Base-by-base conservation (phyloP, 75 land plant genomes). In the Gnetum montanum region DNA sequence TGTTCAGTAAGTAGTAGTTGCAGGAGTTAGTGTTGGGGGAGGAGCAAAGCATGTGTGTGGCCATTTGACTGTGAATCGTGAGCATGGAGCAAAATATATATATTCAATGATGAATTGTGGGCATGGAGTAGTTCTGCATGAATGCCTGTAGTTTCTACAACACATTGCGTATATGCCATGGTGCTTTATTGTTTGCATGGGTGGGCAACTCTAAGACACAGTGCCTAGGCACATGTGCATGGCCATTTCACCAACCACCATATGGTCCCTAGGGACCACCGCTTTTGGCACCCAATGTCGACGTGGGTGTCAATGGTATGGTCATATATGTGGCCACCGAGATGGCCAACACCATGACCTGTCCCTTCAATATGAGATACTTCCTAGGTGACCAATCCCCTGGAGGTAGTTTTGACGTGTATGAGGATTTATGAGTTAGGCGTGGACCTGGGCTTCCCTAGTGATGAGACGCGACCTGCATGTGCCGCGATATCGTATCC, bases 271-370 rank as follows among this genome's bases (percentile, higher is more conserved):
- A 15, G 19, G 22, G 25, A 8, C 25, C 26, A 15, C 25, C 36
- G 0, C 37, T 73, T 25, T 40, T 51, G 4, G 54, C 76, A 0
- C 76, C 76, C 4, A 73, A 73, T 11, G 75, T 68, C 5, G 76
- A 73, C 15, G 76, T 54, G 22, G 75, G 76, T 11, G 40, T 73
- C 15, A 75, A 73, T 13, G 76, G 76, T 6, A 54, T 73, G 69
- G 31, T 73, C 26, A 73, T 71, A 53, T 68, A 68, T 50, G 22
- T 71, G 6, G 74, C 73, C 4, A 70, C 46, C 30, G 35, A 68
- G 25, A 12, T 71, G 41, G 74, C 74, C 0, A 72, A 72, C 26
- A 22, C 57, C 3, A 72, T 41, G 16, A 69, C 74, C 0, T 51
- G 69, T 46, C 74, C 74, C 0, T 60, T 47, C 34, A 34, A 43